Conservation (phyloP, 2,329 filamentous ascomycete species). For the Hypocrella siamensis region DNA sequence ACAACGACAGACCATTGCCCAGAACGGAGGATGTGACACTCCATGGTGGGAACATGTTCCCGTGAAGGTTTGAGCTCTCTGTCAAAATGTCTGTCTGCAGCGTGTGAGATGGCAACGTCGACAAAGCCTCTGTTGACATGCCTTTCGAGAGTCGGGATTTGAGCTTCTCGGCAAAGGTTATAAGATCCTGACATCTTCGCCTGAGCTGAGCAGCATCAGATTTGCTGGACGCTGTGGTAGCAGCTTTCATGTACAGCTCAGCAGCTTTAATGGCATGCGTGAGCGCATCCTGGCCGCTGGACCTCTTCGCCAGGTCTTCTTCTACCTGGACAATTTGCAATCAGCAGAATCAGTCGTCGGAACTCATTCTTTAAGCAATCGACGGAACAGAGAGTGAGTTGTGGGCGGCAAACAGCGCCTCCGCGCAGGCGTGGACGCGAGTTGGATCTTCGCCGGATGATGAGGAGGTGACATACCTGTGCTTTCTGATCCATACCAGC, state of each 20-base stretch:
- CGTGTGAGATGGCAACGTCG: too few species aligned
- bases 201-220: constrained; percentile 51
- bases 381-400: background rate
- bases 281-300: constrained; percentile 42
- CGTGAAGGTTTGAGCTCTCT: constrained; percentile 66
- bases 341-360: background rate
- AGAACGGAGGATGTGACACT: constrained; percentile 36
- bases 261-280: constrained; percentile 60
- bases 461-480: constrained; percentile 13
- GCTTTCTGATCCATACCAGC: constrained; percentile 20
- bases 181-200: constrained; percentile 51
- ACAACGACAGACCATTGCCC: background rate
- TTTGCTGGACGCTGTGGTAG: constrained; percentile 43
- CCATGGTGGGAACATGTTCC: constrained; percentile 77
- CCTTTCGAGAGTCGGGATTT: constrained; percentile 28
- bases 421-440: background rate
- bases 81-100: constrained; percentile 39
- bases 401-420: background rate
- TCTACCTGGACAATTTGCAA: constrained; percentile 15
- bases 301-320: constrained; percentile 19
- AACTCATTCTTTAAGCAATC: background rate
- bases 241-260: constrained; percentile 68
- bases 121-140: too few species aligned
- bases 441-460: background rate
- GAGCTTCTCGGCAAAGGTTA: constrained; percentile 59